phyloP scores from a whole-genome alignment of 2,329 filamentous ascomycete genomes.

The Fusarium aywerte region DNA sequence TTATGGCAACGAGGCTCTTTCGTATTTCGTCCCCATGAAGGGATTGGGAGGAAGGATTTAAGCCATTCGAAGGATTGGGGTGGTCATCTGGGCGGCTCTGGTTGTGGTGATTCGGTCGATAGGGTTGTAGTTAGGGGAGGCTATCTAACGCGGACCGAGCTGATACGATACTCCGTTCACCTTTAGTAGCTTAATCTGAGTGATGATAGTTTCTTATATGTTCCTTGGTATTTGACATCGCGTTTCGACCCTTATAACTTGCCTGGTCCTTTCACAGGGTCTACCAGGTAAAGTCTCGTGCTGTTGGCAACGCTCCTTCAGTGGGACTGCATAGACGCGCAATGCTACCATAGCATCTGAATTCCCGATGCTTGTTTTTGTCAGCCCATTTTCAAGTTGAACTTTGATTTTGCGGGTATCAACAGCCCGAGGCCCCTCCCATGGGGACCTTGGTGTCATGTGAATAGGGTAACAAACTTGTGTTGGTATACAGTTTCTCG shows the following conservation, averaged over 20 bases:
- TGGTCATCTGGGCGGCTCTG: conserved; percentile 20
- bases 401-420: neutral
- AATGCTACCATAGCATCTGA: conserved; percentile 27
- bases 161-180: conserved; percentile 27
- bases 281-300: neutral
- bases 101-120: conserved; percentile 28
- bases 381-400: conserved; percentile 16
- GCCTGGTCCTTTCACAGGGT: conserved; percentile 5
- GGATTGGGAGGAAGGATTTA: neutral
- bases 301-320: neutral
- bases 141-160: conserved; percentile 25
- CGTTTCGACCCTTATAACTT: neutral
- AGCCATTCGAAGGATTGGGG: conserved; percentile 1
- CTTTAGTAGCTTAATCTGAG: conserved; percentile 40
- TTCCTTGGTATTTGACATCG: conserved; percentile 10
- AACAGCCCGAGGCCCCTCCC: conserved; percentile 8
- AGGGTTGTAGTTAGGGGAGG: conserved; percentile 12
- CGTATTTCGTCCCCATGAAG: conserved; percentile 8
- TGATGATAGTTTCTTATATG: conserved; percentile 31
- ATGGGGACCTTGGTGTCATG: conserved; percentile 10
- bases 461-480: neutral
- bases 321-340: neutral
- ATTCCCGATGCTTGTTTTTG: neutral
- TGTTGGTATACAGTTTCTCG: neutral
- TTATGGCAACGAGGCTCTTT: conserved; percentile 19